Percentiles rank a stretch among this genome's conserved stretches.
Evolutionary conservation across 495 filamentous ascomycete genomes (phyloP).

Genomic region (Lasiosphaeria miniovina): DNA sequence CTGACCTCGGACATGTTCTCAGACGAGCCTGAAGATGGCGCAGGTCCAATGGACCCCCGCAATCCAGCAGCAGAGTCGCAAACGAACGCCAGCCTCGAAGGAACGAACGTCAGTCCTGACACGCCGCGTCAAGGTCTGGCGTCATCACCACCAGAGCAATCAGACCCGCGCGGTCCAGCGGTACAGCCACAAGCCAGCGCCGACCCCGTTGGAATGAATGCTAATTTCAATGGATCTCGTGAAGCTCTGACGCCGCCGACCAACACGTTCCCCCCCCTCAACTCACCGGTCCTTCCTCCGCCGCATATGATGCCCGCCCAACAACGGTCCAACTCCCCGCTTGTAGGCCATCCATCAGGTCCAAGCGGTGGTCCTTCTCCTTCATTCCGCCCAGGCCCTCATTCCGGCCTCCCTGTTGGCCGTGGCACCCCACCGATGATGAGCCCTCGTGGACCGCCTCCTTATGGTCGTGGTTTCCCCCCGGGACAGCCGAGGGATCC

Average conservation of each 20-base stretch:
- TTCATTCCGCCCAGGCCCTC: constrained; percentile 13
- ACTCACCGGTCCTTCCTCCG: constrained; percentile 32
- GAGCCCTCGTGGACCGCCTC: constrained; percentile 28
- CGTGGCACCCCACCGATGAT: constrained; percentile 20
- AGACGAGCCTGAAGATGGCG: constrained; percentile 23
- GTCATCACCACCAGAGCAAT: constrained; percentile 24
- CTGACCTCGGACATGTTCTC: constrained; percentile 29
- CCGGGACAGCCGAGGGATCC: constrained; percentile 15
- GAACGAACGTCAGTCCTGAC: constrained; percentile 47
- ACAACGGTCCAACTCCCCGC: constrained; percentile 37
- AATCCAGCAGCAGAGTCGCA: constrained; percentile 46
- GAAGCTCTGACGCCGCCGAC: constrained; percentile 43
- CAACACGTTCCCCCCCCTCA: constrained; percentile 20
- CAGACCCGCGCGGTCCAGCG: constrained; percentile 37
- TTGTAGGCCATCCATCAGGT: constrained; percentile 9
- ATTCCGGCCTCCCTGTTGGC: constrained; percentile 9
- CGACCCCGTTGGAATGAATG: constrained; percentile 44
- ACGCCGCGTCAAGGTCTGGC: constrained; percentile 44
- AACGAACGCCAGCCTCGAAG: constrained; percentile 37
- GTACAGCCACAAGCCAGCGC: constrained; percentile 44
- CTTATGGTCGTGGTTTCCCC: constrained; percentile 21
- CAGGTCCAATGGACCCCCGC: constrained; percentile 23
- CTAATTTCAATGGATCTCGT: constrained; percentile 49
- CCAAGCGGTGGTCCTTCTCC: constrained; percentile 14
- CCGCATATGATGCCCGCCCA: constrained; percentile 30